These are phyloP conservation scores for Aureobasidium sp. DNA, from an alignment of 2,329 filamentous ascomycete genomes.

Conservation along the genomic window DNA sequence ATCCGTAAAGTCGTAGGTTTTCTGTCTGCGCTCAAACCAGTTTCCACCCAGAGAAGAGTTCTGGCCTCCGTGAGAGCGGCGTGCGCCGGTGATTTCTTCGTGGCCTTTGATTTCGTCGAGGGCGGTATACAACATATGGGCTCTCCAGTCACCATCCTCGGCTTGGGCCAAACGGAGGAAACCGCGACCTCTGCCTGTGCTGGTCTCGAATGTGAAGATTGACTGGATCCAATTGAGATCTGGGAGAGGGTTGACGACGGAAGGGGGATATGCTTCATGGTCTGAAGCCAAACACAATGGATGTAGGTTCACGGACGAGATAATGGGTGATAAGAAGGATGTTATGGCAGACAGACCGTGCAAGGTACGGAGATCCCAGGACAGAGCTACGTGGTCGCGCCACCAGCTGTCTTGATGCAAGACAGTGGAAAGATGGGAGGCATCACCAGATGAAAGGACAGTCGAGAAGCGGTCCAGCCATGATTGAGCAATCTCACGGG, in stretches of 20 bases:
- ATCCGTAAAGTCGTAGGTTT: conserved; percentile 26
- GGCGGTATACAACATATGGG: conserved; percentile 57
- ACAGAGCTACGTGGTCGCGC: conserved; percentile 52
- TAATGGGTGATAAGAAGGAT: conserved; percentile 33
- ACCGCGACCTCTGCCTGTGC: conserved; percentile 50
- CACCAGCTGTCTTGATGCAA: conserved; percentile 47
- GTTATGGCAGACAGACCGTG: conserved; percentile 38
- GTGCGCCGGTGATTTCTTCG: conserved; percentile 43
- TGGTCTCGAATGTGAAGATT: conserved; percentile 49
- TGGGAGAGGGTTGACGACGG: conserved; percentile 45
- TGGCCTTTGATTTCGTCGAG: conserved; percentile 49
- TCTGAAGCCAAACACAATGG: conserved; percentile 35
- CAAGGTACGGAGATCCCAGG: conserved; percentile 51
- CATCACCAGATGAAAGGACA: conserved; percentile 22
- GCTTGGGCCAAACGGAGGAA: conserved; percentile 42
- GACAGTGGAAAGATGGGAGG: conserved; percentile 23
- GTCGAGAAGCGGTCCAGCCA: conserved; percentile 27
- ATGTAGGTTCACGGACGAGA: conserved; percentile 36
- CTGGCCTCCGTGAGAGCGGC: conserved; percentile 51
- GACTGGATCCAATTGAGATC: conserved; percentile 50
- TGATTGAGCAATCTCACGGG: conserved; percentile 23
- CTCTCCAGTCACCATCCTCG: conserved; percentile 46
- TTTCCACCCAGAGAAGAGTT: conserved; percentile 57
- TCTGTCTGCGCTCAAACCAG: conserved; percentile 37
- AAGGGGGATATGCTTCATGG: conserved; percentile 37